Conservation (phyloP, 179 eudicot species). For the Amaranthus tricolor region DNA sequence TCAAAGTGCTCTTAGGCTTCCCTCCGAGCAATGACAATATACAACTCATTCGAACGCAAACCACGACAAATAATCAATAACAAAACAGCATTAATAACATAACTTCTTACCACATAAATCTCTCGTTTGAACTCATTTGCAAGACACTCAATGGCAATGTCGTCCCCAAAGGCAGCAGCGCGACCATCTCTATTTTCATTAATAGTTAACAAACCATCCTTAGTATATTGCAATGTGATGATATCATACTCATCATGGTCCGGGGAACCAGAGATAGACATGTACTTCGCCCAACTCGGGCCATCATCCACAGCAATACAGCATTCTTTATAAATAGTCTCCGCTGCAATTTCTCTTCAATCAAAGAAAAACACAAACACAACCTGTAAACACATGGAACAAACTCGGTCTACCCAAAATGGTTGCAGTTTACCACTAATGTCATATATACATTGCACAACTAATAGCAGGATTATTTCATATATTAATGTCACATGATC, state of each 20-base stretch:
- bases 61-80: no score
- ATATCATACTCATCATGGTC: constrained; percentile 77
- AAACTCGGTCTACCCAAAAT: no score
- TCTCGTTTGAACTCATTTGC: constrained; percentile 86
- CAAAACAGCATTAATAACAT: background rate
- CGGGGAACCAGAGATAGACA: constrained; percentile 86
- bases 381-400: background rate
- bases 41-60: no score
- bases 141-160: constrained; percentile 91
- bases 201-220: constrained; percentile 83
- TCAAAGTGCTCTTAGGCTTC: no score
- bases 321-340: constrained; percentile 87
- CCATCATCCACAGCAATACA: constrained; percentile 86
- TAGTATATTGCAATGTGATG: constrained; percentile 84
- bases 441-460: background rate
- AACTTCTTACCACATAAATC: constrained; percentile 70
- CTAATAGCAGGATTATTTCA: no score
- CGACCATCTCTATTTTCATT: constrained; percentile 88
- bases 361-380: constrained; percentile 29
- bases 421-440: background rate
- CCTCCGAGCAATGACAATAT: no score
- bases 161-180: constrained; percentile 95
- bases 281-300: constrained; percentile 89
- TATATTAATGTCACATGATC: no score
- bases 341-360: constrained; percentile 82